These are phyloP conservation scores for Hansenula lynferdii DNA, from an alignment of 1,139 yeast genomes.

Conservation along the genomic window DNA sequence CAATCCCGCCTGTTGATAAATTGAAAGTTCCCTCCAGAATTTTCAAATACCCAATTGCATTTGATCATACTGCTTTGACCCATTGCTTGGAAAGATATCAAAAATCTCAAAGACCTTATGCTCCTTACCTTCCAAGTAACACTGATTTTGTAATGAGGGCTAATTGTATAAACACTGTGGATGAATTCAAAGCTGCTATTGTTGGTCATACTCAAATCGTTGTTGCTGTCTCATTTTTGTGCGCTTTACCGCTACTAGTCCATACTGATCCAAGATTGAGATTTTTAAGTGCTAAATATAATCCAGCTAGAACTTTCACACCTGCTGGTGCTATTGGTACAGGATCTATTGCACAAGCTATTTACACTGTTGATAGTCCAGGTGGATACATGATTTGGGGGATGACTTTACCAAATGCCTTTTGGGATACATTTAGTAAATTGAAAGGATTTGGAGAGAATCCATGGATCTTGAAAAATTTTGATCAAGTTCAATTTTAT, in stretches of 20 bases:
- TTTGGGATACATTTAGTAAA: constrained; percentile 34
- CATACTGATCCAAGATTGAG: constrained; percentile 32
- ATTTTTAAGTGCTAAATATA: constrained; percentile 31
- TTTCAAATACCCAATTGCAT: constrained; percentile 29
- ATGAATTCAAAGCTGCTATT: constrained; percentile 28
- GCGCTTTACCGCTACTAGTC: constrained; percentile 33
- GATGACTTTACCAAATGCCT: constrained; percentile 31
- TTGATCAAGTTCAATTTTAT: constrained; percentile 34
- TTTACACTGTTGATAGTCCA: constrained; percentile 35
- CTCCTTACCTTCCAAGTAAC: constrained; percentile 33
- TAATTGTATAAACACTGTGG: constrained; percentile 25
- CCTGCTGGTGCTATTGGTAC: constrained; percentile 35
- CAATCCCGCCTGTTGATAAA: constrained; percentile 28
- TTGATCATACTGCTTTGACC: constrained; percentile 30
- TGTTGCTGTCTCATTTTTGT: constrained; percentile 33
- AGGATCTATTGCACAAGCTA: constrained; percentile 30
- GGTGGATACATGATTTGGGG: constrained; percentile 40
- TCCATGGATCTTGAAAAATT: constrained; percentile 33
- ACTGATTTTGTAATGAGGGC: constrained; percentile 30
- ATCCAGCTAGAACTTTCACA: constrained; percentile 35
- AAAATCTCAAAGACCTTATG: constrained; percentile 34
- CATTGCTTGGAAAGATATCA: constrained; percentile 31
- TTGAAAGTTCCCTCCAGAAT: constrained; percentile 29
- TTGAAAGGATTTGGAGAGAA: constrained; percentile 17
- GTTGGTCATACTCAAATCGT: constrained; percentile 30